A percentile compares a stretch with the other conserved stretches of the same genome.
These are phyloP conservation scores for Prunus davidiana DNA, from an alignment of 306 rosid genomes.

Conservation along the genomic window DNA sequence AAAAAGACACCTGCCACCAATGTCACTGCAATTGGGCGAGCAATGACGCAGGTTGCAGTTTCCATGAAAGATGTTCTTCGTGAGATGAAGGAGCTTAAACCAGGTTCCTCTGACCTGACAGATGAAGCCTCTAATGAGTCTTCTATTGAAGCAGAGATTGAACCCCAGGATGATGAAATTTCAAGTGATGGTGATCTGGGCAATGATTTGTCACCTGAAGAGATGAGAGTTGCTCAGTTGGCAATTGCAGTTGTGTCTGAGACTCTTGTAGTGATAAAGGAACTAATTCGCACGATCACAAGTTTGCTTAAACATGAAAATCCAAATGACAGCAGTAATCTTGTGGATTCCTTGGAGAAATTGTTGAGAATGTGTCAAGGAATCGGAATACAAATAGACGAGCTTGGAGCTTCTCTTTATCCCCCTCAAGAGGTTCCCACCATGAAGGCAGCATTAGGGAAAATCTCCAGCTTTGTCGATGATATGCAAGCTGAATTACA, in stretches of 20 bases:
- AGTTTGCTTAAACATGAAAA: constrained; percentile 68
- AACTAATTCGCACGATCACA: constrained; percentile 73
- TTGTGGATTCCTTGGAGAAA: constrained; percentile 71
- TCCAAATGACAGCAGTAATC: constrained; percentile 36
- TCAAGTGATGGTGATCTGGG: constrained; percentile 67
- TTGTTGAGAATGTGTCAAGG: constrained; percentile 64
- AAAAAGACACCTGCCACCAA: constrained; percentile 78
- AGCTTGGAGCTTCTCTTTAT: constrained; percentile 86
- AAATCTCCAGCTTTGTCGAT: constrained; percentile 53
- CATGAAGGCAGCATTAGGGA: constrained; percentile 45
- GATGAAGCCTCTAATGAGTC: constrained; percentile 32
- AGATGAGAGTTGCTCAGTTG: constrained; percentile 70
- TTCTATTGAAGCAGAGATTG: constrained; percentile 25
- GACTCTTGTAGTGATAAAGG: constrained; percentile 55
- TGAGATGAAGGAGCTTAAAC: constrained; percentile 90
- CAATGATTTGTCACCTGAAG: constrained; percentile 77
- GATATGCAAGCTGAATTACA: constrained; percentile 43
- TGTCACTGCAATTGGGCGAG: constrained; percentile 79
- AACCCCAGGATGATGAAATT: constrained; percentile 36
- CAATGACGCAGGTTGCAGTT: constrained; percentile 77
- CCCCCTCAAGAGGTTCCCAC: constrained; percentile 80
- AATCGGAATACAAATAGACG: constrained; percentile 69
- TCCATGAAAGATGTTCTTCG: constrained; percentile 89
- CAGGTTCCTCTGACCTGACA: constrained; percentile 36
- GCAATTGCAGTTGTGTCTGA: constrained; percentile 58